Conservation (phyloP, 495 filamentous ascomycete species). For the Penicillium coffeae region DNA sequence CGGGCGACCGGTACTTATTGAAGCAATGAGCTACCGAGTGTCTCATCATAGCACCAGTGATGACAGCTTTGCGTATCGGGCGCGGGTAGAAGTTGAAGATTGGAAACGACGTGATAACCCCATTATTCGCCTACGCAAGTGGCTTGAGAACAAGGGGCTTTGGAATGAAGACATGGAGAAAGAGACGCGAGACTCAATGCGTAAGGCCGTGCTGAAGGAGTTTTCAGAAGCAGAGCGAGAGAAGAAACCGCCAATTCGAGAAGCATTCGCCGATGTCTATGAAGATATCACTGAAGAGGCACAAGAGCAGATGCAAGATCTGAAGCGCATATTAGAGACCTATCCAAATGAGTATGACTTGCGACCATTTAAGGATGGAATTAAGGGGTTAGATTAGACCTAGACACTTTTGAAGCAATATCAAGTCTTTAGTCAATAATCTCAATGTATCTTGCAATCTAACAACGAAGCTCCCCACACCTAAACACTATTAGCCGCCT, state of each 20-base stretch:
- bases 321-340: conserved; percentile 70
- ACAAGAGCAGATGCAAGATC: conserved; percentile 69
- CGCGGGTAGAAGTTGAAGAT: conserved; percentile 90
- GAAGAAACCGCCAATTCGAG: conserved; percentile 76
- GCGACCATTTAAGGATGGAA: conserved; percentile 70
- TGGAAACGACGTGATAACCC: conserved; percentile 97
- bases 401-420: too few species aligned
- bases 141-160: conserved; percentile 71
- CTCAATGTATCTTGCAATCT: too few species aligned
- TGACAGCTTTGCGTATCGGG: conserved; percentile 94
- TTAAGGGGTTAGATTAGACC: conserved; percentile 57
- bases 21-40: conserved; percentile 97
- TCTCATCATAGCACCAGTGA: conserved; percentile 97
- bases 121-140: conserved; percentile 86
- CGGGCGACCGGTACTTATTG: conserved; percentile 78
- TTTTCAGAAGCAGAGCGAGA: conserved; percentile 84
- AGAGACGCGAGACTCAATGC: conserved; percentile 59
- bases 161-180: conserved; percentile 86
- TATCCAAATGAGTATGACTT: conserved; percentile 96
- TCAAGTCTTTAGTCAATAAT: too few species aligned
- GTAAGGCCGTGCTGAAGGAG: conserved; percentile 74
- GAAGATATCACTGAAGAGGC: conserved; percentile 81
- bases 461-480: too few species aligned
- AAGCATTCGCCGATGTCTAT: conserved; percentile 85
- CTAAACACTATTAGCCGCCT: too few species aligned